Evolutionary conservation across 2,329 filamentous ascomycete species (phyloP).

Genomic region (Claviceps lovelessii): DNA sequence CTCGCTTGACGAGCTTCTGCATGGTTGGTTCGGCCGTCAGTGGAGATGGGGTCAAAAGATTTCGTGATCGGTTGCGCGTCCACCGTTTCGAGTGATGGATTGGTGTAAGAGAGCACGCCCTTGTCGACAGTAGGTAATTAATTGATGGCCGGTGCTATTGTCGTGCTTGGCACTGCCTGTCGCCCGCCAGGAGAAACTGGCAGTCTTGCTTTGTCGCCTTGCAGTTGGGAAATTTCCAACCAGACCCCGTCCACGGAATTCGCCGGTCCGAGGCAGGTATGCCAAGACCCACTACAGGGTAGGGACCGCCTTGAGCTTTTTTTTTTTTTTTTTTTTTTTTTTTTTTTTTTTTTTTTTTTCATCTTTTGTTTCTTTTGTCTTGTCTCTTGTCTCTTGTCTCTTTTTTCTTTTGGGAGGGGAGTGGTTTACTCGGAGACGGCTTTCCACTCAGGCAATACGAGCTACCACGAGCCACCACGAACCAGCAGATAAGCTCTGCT

Average conservation of each 20-base stretch:
- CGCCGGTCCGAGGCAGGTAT: conserved; percentile 1
- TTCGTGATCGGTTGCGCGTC: neutral
- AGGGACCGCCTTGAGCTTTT: neutral
- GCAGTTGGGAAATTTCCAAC: neutral
- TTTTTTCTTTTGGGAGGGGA: no score
- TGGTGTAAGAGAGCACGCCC: neutral
- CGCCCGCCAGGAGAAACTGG: neutral
- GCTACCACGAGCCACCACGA: neutral
- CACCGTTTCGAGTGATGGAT: neutral
- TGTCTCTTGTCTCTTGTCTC: no score
- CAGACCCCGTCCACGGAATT: neutral
- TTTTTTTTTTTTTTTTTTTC: no score
- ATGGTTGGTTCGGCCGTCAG: conserved; percentile 26
- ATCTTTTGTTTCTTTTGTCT: no score
- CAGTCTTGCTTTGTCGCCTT: neutral
- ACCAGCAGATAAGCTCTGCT: neutral
- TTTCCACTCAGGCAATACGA: no score
- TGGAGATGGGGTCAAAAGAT: neutral
- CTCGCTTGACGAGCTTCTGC: conserved; percentile 58
- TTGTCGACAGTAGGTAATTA: no score
- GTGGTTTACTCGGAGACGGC: no score
- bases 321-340: no score
- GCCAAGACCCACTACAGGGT: neutral
- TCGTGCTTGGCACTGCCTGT: neutral
- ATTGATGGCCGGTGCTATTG: neutral